Conservation (phyloP, 768 basidiomycete species). For the Kwoniella botswanensis region DNA sequence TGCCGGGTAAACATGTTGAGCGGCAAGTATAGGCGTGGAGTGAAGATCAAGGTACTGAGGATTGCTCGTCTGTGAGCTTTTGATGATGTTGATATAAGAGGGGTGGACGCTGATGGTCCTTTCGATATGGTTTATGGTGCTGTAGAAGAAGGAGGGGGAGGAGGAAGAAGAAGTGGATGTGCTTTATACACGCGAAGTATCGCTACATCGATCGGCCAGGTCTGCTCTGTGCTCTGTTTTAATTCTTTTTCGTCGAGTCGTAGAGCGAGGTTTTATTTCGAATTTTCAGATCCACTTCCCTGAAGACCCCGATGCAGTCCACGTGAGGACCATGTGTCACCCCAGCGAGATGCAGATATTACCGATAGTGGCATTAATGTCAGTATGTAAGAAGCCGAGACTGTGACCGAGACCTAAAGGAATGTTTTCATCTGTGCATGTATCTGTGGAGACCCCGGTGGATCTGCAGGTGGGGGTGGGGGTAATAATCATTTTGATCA, state of each 20-base stretch:
- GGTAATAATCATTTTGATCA: too few relatives aligned
- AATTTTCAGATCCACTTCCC: slow-evolving; percentile 3
- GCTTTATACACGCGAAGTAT: not conserved
- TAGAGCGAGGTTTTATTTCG: not conserved
- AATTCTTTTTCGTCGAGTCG: slow-evolving; percentile 6
- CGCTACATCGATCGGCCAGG: not conserved
- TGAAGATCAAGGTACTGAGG: not conserved
- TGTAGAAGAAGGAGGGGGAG: slow-evolving; percentile 5
- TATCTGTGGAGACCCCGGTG: not conserved
- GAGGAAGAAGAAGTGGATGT: not conserved
- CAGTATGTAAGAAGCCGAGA: too few relatives aligned
- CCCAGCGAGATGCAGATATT: not conserved
- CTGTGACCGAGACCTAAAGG: not conserved
- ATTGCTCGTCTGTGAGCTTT: slow-evolving; percentile 34
- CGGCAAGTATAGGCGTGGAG: not conserved
- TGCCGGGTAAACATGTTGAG: slow-evolving; percentile 41
- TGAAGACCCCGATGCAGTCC: not conserved
- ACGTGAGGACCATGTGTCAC: not conserved
- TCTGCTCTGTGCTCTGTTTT: not conserved
- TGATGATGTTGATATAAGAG: not conserved
- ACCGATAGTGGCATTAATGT: not conserved
- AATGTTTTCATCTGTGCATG: too few relatives aligned
- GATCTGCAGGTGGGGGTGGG: not conserved
- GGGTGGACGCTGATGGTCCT: slow-evolving; percentile 15
- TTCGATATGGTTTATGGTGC: slow-evolving; percentile 9